phyloP scores from a whole-genome alignment of 106 monocot genomes.

The Phalaenopsis equestris region DNA sequence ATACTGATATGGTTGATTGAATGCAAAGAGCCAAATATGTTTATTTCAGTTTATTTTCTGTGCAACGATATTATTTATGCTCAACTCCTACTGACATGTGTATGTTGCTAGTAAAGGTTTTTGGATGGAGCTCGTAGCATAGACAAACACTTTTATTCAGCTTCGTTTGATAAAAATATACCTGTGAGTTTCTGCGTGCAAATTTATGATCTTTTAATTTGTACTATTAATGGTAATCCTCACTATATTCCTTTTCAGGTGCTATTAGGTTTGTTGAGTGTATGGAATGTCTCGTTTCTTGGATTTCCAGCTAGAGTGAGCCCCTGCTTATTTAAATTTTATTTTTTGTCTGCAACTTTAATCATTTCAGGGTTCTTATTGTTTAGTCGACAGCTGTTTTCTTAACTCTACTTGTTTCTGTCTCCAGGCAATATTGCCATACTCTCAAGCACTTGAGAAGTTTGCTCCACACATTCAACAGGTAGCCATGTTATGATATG shows the following conservation, averaged over 20 bases:
- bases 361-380: not conserved
- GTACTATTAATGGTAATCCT: not conserved
- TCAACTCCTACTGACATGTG: not conserved
- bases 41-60: not conserved
- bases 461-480: conserved; percentile 98
- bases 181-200: conserved; percentile 57
- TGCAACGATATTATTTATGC: not conserved
- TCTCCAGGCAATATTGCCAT: conserved; percentile 89
- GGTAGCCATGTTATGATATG: conserved; percentile 28
- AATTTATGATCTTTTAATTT: not conserved
- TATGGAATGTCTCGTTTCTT: conserved; percentile 95
- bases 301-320: conserved; percentile 92
- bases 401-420: not conserved
- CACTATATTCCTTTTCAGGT: conserved; percentile 36
- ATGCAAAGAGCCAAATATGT: not conserved
- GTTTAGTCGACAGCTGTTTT: not conserved
- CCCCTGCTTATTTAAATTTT: conserved; percentile 5
- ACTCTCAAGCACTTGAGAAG: conserved; percentile 90
- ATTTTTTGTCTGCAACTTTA: not conserved
- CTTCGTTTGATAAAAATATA: conserved; percentile 86
- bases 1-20: not conserved
- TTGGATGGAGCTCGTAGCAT: conserved; percentile 81
- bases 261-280: conserved; percentile 86
- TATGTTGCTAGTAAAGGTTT: conserved; percentile 43
- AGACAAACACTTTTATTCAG: conserved; percentile 72